Conservation (phyloP, 2,329 filamentous ascomycete species). For the Paracorniculantispora psalliotae region DNA sequence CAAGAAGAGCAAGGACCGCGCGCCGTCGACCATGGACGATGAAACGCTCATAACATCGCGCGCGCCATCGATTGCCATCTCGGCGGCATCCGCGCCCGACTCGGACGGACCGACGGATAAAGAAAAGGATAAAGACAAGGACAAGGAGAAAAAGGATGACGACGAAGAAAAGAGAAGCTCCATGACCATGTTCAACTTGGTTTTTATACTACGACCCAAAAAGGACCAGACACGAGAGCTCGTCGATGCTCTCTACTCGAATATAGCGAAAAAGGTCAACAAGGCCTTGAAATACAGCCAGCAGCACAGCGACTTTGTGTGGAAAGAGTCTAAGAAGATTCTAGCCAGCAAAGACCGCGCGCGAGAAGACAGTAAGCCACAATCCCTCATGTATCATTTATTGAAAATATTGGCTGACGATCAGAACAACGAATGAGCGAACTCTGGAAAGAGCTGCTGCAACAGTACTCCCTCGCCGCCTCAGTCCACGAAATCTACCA, state of each 20-base stretch:
- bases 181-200: slow-evolving; percentile 97
- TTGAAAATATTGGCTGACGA: no score
- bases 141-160: slow-evolving; percentile 38
- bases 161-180: slow-evolving; percentile 59
- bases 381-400: background rate
- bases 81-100: slow-evolving; percentile 19
- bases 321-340: slow-evolving; percentile 83
- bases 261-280: slow-evolving; percentile 87
- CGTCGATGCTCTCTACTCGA: slow-evolving; percentile 72
- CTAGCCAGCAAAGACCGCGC: slow-evolving; percentile 76
- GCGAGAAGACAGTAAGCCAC: slow-evolving; percentile 57
- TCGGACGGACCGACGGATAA: slow-evolving; percentile 19
- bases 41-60: slow-evolving; percentile 26
- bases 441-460: slow-evolving; percentile 66
- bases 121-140: slow-evolving; percentile 24
- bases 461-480: slow-evolving; percentile 71
- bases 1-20: slow-evolving; percentile 33
- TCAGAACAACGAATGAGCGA: slow-evolving; percentile 55
- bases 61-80: slow-evolving; percentile 13
- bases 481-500: slow-evolving; percentile 80
- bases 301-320: slow-evolving; percentile 83
- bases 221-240: slow-evolving; percentile 71
- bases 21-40: slow-evolving; percentile 21
- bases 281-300: slow-evolving; percentile 92
- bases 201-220: slow-evolving; percentile 82